These are phyloP conservation scores for Cordyceps sp. DNA, from an alignment of 2,329 filamentous ascomycete species.

Conservation along the genomic window DNA sequence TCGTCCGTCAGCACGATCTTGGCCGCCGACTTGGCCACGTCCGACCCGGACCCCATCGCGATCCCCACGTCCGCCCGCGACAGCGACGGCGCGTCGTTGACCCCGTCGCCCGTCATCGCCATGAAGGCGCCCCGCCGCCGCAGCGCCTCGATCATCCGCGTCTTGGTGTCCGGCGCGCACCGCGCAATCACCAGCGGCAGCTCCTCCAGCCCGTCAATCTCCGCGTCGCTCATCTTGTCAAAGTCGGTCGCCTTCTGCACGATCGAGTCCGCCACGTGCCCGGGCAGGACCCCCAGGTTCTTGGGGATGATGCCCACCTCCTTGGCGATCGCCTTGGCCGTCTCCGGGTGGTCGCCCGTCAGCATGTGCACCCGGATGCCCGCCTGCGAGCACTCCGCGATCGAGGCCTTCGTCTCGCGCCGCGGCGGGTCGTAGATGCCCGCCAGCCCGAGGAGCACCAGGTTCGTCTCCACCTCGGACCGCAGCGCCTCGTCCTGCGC, in stretches of 20 bases:
- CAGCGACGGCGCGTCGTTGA: conserved; percentile 72
- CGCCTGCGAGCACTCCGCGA: conserved; percentile 52
- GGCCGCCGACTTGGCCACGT: conserved; percentile 70
- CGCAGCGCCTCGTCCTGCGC: no score
- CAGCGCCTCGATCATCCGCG: conserved; percentile 78
- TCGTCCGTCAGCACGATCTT: conserved; percentile 76
- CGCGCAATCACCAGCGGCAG: conserved; percentile 70
- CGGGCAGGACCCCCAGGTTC: conserved; percentile 60
- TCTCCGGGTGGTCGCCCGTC: conserved; percentile 70
- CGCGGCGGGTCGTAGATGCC: no score
- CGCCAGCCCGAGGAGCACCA: no score
- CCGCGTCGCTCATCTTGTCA: conserved; percentile 55
- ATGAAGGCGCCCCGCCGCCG: conserved; percentile 61
- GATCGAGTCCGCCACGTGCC: conserved; percentile 42
- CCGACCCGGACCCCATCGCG: conserved; percentile 77
- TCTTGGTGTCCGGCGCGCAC: conserved; percentile 74
- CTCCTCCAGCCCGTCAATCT: conserved; percentile 61
- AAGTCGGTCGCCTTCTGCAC: conserved; percentile 67
- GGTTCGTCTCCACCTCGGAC: no score
- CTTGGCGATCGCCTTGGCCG: conserved; percentile 60
- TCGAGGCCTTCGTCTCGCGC: no score
- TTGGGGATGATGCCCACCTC: no score
- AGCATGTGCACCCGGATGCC: conserved; percentile 75
- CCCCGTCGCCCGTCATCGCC: conserved; percentile 80
- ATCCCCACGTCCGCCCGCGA: conserved; percentile 74